phyloP scores from a whole-genome alignment of 1,139 yeast genomes.

The Suhomyces choctaworum region DNA sequence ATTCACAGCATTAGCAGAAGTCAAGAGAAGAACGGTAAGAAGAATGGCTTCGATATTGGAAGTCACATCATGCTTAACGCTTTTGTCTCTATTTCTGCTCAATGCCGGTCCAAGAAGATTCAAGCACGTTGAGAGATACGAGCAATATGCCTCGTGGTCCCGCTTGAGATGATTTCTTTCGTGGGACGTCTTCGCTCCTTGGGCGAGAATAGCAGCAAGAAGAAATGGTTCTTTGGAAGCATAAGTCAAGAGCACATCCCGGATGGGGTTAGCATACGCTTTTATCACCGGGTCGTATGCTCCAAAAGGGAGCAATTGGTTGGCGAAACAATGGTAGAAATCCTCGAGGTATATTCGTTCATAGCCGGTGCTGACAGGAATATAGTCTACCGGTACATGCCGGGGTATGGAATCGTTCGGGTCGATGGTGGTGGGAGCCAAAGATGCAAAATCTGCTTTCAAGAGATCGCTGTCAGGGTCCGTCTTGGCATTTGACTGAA shows the following conservation, averaged over 20 bases:
- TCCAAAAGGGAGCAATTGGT: slow-evolving; percentile 62
- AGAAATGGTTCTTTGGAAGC: slow-evolving; percentile 63
- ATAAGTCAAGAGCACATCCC: slow-evolving; percentile 61
- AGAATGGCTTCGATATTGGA: slow-evolving; percentile 65
- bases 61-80: slow-evolving; percentile 36
- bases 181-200: slow-evolving; percentile 63
- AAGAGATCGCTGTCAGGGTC: neutral
- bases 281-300: slow-evolving; percentile 42
- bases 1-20: slow-evolving; percentile 67
- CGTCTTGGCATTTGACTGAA: slow-evolving; percentile 29
- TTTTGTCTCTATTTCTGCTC: slow-evolving; percentile 24
- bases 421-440: neutral
- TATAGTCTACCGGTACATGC: slow-evolving; percentile 36
- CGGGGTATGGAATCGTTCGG: slow-evolving; percentile 22
- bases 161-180: slow-evolving; percentile 44
- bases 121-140: slow-evolving; percentile 62
- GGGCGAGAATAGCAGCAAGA: slow-evolving; percentile 68
- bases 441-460: neutral
- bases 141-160: slow-evolving; percentile 65
- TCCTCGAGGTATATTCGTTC: slow-evolving; percentile 52
- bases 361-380: slow-evolving; percentile 40
- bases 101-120: slow-evolving; percentile 53
- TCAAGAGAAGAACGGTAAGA: slow-evolving; percentile 63
- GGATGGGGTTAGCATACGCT: slow-evolving; percentile 54
- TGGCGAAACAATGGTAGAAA: slow-evolving; percentile 61